These are phyloP conservation scores for Mycena sanguinolenta DNA, from an alignment of 768 basidiomycete species.

Conservation along the genomic window DNA sequence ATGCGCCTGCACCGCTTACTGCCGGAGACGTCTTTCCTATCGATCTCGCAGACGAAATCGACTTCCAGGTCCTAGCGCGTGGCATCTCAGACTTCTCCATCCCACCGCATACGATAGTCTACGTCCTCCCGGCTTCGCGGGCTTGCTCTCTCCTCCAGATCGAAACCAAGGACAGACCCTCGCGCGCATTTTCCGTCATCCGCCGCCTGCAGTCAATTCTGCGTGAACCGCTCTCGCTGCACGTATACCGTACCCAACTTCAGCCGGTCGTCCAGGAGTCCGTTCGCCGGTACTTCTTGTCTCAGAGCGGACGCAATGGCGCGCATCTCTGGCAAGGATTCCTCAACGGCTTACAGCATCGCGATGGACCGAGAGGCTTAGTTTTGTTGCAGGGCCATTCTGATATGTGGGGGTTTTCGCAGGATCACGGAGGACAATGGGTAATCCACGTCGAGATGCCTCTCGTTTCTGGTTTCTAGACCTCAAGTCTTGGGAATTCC, in stretches of 20 bases:
- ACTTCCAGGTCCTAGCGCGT: slow-evolving; percentile 21
- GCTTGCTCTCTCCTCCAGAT: slow-evolving; percentile 8
- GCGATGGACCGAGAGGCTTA: slow-evolving; percentile 17
- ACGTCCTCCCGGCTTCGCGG: slow-evolving; percentile 13
- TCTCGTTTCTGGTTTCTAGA: neutral
- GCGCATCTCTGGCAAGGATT: slow-evolving; percentile 20
- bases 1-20: neutral
- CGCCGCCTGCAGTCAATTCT: slow-evolving; percentile 15
- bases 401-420: slow-evolving; percentile 27
- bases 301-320: neutral
- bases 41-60: slow-evolving; percentile 18
- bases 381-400: slow-evolving; percentile 19
- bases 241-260: slow-evolving; percentile 4
- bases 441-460: slow-evolving; percentile 16
- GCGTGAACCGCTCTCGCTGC: slow-evolving; percentile 7
- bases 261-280: neutral
- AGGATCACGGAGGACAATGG: slow-evolving; percentile 11
- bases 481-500: neutral
- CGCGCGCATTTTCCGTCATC: slow-evolving; percentile 13
- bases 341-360: slow-evolving; percentile 3
- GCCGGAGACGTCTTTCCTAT: slow-evolving; percentile 14
- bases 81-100: neutral
- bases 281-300: slow-evolving; percentile 20
- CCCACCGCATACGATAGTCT: slow-evolving; percentile 11
- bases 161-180: neutral